Base-by-base conservation (phyloP, 768 basidiomycete genomes). In the Lentinula raphanica region DNA sequence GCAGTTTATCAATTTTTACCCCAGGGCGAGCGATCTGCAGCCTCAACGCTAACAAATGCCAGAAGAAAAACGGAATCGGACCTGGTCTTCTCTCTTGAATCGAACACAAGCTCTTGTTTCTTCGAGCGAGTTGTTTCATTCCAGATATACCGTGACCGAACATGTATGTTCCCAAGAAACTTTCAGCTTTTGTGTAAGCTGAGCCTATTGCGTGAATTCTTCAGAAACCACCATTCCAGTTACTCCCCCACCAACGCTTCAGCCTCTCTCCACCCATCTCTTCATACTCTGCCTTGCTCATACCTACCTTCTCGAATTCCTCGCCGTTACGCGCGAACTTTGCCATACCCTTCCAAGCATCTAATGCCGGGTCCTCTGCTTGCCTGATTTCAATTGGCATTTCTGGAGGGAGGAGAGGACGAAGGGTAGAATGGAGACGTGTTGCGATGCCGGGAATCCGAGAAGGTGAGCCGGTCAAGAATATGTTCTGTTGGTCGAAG, bases 341-440 rank as follows among this genome's bases (percentile, higher is more conserved):
- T 13, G 91, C 90, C 93, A 99, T 95, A 6, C 97, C 97, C 40
- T 81, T 79, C 95, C 95, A 99, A 15, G 94, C 88, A 64, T 96
- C 93, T 60, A 85, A 62, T 12, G 72, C 61, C 1, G 90, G 84
- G 67, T 97, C 85, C 2, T 65, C 72, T 1, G 94, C 90, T 1
- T 78, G 73, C 32, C 74, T 69, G 42, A 94, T 81, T 45, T 78
- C 69, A 21, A 99, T 79, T 5, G 81, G 76, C 73, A 90, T 88
- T 58, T 88, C 88, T 13, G 92, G 90, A 0, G 93, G 91, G 8
- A 98, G 76, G 51, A 95, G 83, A 2, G 94, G 91, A 17, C 88
- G 84, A n/a, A 99, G 72, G 19, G 84, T 80, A 27, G 81, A 76
- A n/a, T 85, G 76, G 38, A 98, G 75, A 2, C 91, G 84, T 6